Evolutionary conservation across 2,329 filamentous ascomycete genomes (phyloP), one percentile per base, ranked within the genome.

Genomic region (Calonectria pseudoturangicola): DNA sequence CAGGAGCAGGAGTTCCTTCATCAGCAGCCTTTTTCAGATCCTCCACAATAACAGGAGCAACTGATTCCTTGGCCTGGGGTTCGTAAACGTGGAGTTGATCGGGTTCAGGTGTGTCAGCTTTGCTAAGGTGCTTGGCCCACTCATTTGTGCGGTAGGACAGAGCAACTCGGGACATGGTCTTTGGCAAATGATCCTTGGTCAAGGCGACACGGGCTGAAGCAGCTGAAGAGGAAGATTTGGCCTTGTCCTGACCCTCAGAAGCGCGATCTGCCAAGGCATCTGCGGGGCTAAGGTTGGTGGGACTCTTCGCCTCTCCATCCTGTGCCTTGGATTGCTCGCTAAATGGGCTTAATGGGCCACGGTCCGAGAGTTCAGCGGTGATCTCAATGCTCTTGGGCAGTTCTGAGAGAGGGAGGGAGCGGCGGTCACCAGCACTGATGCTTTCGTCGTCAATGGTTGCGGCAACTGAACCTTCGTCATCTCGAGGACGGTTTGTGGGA

Each of bases 141-240:
- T 98, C 96, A 76, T 98, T 98, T 2, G 95, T 98, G 70, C 96
- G 91, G 81, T 97, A 98, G 0, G 93, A 94, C 82, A 95, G 87
- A 2, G 95, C 93, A 10, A 98, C 90, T 73, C 91, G 93, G 1
- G 95, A 97, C 41, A 95, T 84, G 15, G 91, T 91, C n/a, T 88
- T 86, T 0, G 94, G 94, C 12, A 98, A 88, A 13, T 88, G 88
- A 4, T 92, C 91, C 74, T 88, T 89, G 6, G 89, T 92, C 71
- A 93, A 82, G 58, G 85, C 89, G 18, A 83, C 83, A 9, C 85
- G 82, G 16, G 85, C 84, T 2, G 89, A 88, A 2, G 83, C 83
- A 1, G 77, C 80, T 0, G 87, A 89, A 21, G 80, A 82, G 2
- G 80, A 79, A 3, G 88, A 89, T 69, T 85, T 86, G 12, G 83